These are phyloP conservation scores for Helicostylum pulchrum DNA, from an alignment of 192 early-diverging fungal species.

Conservation along the genomic window DNA sequence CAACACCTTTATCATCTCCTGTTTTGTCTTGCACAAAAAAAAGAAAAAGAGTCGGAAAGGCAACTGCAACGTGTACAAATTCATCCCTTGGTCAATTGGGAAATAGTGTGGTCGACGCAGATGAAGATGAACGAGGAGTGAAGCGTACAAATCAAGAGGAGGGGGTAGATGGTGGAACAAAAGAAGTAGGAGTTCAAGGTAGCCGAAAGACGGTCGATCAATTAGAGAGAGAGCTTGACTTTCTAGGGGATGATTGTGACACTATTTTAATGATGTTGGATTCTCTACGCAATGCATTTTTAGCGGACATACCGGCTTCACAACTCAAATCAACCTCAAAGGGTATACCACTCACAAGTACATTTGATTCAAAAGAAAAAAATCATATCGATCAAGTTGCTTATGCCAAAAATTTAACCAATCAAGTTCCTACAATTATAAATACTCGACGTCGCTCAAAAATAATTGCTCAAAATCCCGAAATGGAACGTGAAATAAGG, in stretches of 20 bases:
- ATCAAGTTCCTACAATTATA: not conserved
- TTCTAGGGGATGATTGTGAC: conserved; percentile 18
- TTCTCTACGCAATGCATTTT: conserved; percentile 22
- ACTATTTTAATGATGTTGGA: conserved; percentile 24
- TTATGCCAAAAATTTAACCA: not conserved
- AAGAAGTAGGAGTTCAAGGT: no score
- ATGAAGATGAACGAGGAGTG: no score
- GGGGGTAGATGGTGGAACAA: no score
- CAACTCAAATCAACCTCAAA: not conserved
- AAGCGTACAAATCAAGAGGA: no score
- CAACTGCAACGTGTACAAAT: no score
- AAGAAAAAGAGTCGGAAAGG: no score
- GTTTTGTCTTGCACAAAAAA: no score
- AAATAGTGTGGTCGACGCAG: no score
- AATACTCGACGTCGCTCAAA: conserved; percentile 4
- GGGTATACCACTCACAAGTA: not conserved
- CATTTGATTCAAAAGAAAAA: not conserved
- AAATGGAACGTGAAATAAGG: conserved; percentile 22
- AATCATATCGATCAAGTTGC: not conserved
- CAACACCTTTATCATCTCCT: no score
- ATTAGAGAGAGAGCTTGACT: not conserved
- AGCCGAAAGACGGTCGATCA: no score
- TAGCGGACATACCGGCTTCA: not conserved
- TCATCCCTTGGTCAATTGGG: no score
- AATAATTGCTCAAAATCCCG: conserved; percentile 10